These are phyloP conservation scores for Immersiella caudata DNA, from an alignment of 495 filamentous ascomycete genomes.

Conservation along the genomic window DNA sequence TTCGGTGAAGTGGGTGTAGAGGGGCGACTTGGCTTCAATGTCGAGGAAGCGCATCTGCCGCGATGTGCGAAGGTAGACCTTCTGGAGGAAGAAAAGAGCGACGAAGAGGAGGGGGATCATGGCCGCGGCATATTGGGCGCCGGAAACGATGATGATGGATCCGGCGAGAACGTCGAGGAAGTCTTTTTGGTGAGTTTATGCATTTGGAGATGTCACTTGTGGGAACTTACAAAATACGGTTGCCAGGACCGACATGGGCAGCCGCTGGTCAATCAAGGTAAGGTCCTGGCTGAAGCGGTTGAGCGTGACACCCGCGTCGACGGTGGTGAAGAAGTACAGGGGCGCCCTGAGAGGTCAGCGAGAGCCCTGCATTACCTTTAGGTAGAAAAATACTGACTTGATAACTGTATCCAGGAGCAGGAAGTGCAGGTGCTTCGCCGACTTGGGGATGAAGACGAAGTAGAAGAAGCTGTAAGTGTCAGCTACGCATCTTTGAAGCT, in stretches of 20 bases:
- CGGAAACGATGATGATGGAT: background rate
- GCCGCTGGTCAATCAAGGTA: constrained; percentile 3
- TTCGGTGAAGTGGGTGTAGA: constrained; percentile 46
- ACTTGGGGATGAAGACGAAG: constrained; percentile 9
- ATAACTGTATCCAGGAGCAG: background rate
- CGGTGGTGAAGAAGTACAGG: constrained; percentile 8
- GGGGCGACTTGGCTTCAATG: constrained; percentile 41
- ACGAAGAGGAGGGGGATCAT: constrained; percentile 33
- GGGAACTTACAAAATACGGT: background rate
- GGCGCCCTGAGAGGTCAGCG: background rate
- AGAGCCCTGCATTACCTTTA: background rate
- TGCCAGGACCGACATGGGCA: background rate
- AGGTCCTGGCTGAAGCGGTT: constrained; percentile 11
- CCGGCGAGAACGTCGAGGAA: background rate
- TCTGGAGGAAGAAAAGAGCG: constrained; percentile 51
- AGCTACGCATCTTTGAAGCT: background rate
- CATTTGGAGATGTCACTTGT: background rate
- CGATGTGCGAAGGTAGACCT: constrained; percentile 58
- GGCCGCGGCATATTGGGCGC: background rate
- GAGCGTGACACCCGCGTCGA: background rate
- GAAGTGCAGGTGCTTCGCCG: background rate
- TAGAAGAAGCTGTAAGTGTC: background rate
- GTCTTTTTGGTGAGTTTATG: background rate
- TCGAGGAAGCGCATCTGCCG: constrained; percentile 61
- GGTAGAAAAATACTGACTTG: background rate